Evolutionary conservation across 225 moss, liverwort and hornwort genomes (phyloP).

Genomic region (Pseudoscleropodium purum): DNA sequence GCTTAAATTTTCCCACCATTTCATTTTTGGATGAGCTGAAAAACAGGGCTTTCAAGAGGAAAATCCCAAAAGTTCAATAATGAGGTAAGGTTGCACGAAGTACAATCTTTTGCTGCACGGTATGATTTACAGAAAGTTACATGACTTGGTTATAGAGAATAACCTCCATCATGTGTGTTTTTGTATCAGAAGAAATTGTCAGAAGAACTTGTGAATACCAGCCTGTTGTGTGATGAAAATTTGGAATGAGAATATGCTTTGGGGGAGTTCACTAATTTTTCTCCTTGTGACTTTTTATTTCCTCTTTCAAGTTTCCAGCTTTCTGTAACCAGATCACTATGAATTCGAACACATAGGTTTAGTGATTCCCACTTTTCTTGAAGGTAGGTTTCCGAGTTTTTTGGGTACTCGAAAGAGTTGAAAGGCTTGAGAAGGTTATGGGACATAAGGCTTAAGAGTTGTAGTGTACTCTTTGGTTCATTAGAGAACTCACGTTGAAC

Average conservation of each 20-base stretch:
- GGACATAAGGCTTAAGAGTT: too few species aligned
- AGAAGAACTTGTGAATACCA: not conserved
- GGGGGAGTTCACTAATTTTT: not conserved
- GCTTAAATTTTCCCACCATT: not conserved
- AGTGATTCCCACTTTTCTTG: too few species aligned
- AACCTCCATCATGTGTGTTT: not conserved
- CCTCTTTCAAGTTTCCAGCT: not conserved
- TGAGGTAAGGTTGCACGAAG: not conserved
- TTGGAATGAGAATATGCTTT: not conserved
- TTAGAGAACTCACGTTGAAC: not conserved
- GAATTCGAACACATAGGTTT: too few species aligned
- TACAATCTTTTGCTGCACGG: not conserved
- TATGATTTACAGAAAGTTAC: not conserved
- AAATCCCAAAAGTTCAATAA: not conserved
- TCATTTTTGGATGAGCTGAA: slow-evolving; percentile 6
- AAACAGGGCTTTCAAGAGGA: not conserved
- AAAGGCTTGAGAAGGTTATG: not conserved
- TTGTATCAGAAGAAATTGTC: not conserved
- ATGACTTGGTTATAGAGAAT: not conserved
- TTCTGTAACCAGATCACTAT: not conserved
- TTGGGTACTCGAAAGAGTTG: not conserved
- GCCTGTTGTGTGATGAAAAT: not conserved
- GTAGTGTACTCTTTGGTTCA: not conserved
- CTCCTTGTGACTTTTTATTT: not conserved
- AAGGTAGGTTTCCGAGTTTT: not conserved